phyloP scores from a whole-genome alignment of 139 green algal genomes.

The Chlamydomonas eustigma region DNA sequence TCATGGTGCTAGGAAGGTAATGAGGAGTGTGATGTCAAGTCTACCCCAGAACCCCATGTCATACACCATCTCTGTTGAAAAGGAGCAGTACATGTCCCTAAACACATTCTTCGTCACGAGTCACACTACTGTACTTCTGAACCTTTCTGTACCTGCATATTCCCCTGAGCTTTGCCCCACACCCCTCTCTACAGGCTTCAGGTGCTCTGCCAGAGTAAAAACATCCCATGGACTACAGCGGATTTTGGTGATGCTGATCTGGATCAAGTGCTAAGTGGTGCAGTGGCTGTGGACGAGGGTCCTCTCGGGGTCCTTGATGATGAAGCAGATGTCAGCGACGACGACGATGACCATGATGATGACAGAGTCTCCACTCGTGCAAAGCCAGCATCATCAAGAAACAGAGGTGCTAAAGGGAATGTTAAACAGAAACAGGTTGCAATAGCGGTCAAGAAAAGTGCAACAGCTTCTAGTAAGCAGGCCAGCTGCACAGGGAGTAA shows the following conservation, averaged over 20 bases:
- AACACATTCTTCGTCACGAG: no score
- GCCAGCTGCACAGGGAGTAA: background rate
- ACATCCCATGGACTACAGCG: constrained; percentile 5
- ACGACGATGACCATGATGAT: background rate
- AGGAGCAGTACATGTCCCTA: no score
- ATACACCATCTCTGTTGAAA: no score
- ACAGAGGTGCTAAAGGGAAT: background rate
- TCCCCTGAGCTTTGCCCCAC: no score
- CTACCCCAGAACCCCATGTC: no score
- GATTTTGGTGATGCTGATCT: background rate
- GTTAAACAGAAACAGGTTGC: background rate
- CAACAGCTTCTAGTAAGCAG: background rate
- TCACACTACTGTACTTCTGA: no score
- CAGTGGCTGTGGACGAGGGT: constrained; percentile 35
- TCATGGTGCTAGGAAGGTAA: background rate
- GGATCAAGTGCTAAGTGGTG: constrained; percentile 17
- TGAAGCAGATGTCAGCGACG: constrained; percentile 2
- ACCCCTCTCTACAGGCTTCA: constrained; percentile 30
- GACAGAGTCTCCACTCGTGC: background rate
- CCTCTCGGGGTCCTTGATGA: background rate
- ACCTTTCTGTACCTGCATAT: no score
- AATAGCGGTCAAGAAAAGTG: background rate
- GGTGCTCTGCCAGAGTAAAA: constrained; percentile 35
- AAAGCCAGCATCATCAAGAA: no score
- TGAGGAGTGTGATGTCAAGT: background rate